Evolutionary conservation across 257 asterid species (phyloP).

Genomic region (Solanum medicagineum): DNA sequence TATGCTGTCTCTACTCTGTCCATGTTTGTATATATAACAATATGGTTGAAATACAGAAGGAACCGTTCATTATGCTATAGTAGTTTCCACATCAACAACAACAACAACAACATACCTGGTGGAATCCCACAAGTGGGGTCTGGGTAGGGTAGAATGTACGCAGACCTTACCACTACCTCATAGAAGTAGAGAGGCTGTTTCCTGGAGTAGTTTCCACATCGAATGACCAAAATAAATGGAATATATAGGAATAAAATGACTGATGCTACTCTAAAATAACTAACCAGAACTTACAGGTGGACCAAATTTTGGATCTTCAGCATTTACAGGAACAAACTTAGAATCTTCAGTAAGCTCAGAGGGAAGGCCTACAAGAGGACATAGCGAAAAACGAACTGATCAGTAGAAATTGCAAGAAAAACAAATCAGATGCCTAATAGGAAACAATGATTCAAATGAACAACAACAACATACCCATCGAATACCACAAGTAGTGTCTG

Average conservation of each 20-base stretch:
- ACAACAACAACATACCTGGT: too few species aligned
- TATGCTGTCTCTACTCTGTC: neutral
- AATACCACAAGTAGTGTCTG: too few species aligned
- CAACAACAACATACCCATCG: neutral
- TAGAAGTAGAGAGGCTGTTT: too few species aligned
- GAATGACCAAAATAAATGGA: neutral
- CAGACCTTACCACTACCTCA: too few species aligned
- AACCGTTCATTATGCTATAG: neutral
- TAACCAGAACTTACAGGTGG: slow-evolving; percentile 90
- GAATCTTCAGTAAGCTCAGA: slow-evolving; percentile 66
- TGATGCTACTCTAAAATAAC: slow-evolving; percentile 14
- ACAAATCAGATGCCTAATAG: neutral
- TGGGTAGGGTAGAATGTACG: too few species aligned
- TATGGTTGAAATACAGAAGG: neutral
- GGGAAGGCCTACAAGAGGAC: slow-evolving; percentile 46
- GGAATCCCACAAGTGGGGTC: too few species aligned
- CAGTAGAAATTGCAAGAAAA: neutral
- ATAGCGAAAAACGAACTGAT: neutral
- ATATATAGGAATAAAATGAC: neutral
- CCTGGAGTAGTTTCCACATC: neutral
- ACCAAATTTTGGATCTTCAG: slow-evolving; percentile 65
- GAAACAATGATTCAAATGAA: neutral
- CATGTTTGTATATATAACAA: neutral
- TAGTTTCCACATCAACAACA: neutral
- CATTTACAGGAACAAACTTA: slow-evolving; percentile 65